Conservation (phyloP, 345 rosid species). For the Hibiscus tridactylites region DNA sequence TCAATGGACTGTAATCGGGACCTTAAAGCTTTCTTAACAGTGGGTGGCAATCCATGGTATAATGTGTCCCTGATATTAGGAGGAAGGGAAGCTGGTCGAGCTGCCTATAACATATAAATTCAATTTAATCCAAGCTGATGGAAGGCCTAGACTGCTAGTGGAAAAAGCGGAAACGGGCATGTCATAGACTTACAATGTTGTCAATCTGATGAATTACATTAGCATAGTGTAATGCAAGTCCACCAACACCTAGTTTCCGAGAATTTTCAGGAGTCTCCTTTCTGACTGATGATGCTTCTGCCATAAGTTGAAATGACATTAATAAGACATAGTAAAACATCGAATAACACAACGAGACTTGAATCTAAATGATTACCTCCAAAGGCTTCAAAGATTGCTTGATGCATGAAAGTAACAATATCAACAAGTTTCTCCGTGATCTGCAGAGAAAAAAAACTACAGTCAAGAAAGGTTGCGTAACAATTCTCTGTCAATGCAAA, state of each 20-base stretch:
- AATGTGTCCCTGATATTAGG: slow-evolving; percentile 24
- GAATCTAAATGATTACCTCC: slow-evolving; percentile 33
- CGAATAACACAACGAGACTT: not conserved
- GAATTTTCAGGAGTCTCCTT: slow-evolving; percentile 22
- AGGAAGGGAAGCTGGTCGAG: slow-evolving; percentile 66
- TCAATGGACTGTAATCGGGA: slow-evolving; percentile 42
- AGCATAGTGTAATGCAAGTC: slow-evolving; percentile 94
- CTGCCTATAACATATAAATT: slow-evolving; percentile 36
- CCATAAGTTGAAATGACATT: slow-evolving; percentile 2
- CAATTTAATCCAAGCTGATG: slow-evolving; percentile 5
- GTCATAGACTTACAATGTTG: slow-evolving; percentile 54
- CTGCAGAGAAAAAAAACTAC: slow-evolving; percentile 26
- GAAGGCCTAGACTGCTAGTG: not conserved
- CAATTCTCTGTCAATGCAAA: not conserved
- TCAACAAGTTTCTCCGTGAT: slow-evolving; percentile 69
- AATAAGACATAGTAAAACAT: not conserved
- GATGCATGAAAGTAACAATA: slow-evolving; percentile 53
- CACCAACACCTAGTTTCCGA: slow-evolving; percentile 64
- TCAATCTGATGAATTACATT: slow-evolving; percentile 79
- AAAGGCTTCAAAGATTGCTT: slow-evolving; percentile 56
- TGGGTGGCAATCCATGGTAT: slow-evolving; percentile 44
- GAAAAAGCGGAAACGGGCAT: not conserved
- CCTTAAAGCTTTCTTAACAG: slow-evolving; percentile 58
- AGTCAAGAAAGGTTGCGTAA: not conserved
- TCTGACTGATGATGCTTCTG: slow-evolving; percentile 21